Base-by-base conservation (phyloP, 768 basidiomycete species). In the Phlebiopsis gigantea region DNA sequence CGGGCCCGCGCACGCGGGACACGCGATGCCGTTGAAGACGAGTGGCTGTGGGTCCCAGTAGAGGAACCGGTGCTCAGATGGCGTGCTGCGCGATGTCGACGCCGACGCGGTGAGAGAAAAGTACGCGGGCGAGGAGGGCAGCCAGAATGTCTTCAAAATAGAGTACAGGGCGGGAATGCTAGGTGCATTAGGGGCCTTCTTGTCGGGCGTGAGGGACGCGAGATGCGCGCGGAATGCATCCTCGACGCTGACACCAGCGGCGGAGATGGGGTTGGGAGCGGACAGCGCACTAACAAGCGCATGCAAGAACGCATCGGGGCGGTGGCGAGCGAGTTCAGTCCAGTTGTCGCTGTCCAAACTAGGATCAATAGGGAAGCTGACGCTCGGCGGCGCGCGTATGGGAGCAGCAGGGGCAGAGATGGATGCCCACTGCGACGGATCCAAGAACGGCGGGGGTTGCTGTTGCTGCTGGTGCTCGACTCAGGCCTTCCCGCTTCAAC, bases 1-100 rank as follows among this genome's bases (percentile, higher is more conserved):
- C 0, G 84, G 77, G 4, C 76, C 65, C 6, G 80, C 70, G 65
- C 90, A 92, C 43, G 65, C 75, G 0, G 88, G 87, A 62, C 90
- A 92, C 1, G 81, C 75, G 44, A 92, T 87, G 3, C 90, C 90
- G 58, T 90, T 88, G 73, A 91, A 88, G 8, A 90, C 82, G 46
- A 92, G 81, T 0, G 89, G 87, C 48, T 85, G 83, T 0, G 90
- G 90, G 59, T 92, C 90, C 90, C 90, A 92, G 62, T 88, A 92
- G n/a, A 92, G 72, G 70, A 92, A 92, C 3, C 80, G 81, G 60
- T 90, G 85, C 53, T 88, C 83, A 5, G 85, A 84, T 1, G 85
- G 83, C 0, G 81, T 86, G 50, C 50, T 51, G 39, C 87, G 83
- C 10, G 84, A 75, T 6, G 78, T 80, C 9, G 83, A 82, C 0